phyloP scores from a whole-genome alignment of 169 alveolate species.

The Cryptosporidium ubiquitum region DNA sequence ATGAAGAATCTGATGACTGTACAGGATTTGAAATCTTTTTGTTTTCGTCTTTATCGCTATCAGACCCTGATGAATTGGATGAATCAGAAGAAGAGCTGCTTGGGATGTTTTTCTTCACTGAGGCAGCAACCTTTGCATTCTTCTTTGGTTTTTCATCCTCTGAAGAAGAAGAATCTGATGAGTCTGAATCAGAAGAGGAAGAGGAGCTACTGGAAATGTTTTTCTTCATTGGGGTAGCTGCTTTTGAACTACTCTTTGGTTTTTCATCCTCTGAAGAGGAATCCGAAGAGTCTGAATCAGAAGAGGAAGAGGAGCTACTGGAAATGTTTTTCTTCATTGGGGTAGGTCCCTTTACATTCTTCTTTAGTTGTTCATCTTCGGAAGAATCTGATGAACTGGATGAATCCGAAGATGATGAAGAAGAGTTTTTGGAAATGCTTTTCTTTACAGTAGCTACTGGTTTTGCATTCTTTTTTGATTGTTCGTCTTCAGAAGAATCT shows the following conservation, averaged over 20 bases:
- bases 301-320: conserved; percentile 1
- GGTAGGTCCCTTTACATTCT: neutral
- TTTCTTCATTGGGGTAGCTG: conserved; percentile 2
- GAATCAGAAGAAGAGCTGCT: conserved; percentile 1
- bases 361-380: neutral
- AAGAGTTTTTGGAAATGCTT: neutral
- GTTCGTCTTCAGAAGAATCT: too few relatives aligned
- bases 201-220: neutral
- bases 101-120: neutral
- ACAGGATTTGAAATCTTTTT: neutral
- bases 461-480: neutral
- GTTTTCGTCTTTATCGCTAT: neutral
- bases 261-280: conserved; percentile 14
- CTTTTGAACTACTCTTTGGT: neutral
- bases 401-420: conserved; percentile 21
- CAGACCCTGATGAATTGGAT: conserved; percentile 17
- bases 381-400: neutral
- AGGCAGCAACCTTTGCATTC: neutral
- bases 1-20: conserved; percentile 17
- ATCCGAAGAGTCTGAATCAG: neutral
- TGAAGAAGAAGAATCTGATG: conserved; percentile 20
- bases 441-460: neutral
- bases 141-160: conserved; percentile 21
- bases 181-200: conserved; percentile 9
- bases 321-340: conserved; percentile 2